Conservation (phyloP, 2,329 filamentous ascomycete species). For the Plenodomus lindquistii region DNA sequence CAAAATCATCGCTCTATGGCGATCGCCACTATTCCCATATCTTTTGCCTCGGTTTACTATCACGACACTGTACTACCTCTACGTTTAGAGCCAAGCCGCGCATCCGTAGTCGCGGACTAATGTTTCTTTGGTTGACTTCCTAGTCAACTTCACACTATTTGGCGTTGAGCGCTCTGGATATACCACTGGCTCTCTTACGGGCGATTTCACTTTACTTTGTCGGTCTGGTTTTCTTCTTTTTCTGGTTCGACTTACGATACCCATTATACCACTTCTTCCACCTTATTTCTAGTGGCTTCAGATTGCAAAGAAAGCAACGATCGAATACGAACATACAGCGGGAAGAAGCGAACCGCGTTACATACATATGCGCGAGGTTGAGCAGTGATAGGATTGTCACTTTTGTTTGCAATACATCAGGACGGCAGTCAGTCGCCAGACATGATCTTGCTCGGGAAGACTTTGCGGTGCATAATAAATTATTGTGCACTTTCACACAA, state of each 20-base stretch:
- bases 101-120: slow-evolving; percentile 16
- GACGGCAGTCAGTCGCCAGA: neutral
- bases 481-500: neutral
- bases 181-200: slow-evolving; percentile 31
- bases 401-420: slow-evolving; percentile 17
- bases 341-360: slow-evolving; percentile 14
- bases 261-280: slow-evolving; percentile 39
- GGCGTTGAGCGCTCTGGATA: slow-evolving; percentile 33
- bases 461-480: neutral
- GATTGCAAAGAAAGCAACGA: slow-evolving; percentile 29
- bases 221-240: slow-evolving; percentile 20
- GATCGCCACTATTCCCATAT: slow-evolving; percentile 13
- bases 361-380: slow-evolving; percentile 19
- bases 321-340: slow-evolving; percentile 22
- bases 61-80: slow-evolving; percentile 40
- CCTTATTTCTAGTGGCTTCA: slow-evolving; percentile 26
- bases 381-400: slow-evolving; percentile 18
- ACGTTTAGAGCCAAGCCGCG: slow-evolving; percentile 17
- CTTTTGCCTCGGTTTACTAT: slow-evolving; percentile 24
- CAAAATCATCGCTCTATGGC: slow-evolving; percentile 1
- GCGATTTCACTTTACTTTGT: slow-evolving; percentile 26
- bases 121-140: slow-evolving; percentile 15
- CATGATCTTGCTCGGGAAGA: neutral
- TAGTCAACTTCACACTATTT: slow-evolving; percentile 10
- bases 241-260: slow-evolving; percentile 42